These are phyloP conservation scores for Macroventuria anomochaeta DNA, from an alignment of 2,329 filamentous ascomycete species.

Conservation along the genomic window DNA sequence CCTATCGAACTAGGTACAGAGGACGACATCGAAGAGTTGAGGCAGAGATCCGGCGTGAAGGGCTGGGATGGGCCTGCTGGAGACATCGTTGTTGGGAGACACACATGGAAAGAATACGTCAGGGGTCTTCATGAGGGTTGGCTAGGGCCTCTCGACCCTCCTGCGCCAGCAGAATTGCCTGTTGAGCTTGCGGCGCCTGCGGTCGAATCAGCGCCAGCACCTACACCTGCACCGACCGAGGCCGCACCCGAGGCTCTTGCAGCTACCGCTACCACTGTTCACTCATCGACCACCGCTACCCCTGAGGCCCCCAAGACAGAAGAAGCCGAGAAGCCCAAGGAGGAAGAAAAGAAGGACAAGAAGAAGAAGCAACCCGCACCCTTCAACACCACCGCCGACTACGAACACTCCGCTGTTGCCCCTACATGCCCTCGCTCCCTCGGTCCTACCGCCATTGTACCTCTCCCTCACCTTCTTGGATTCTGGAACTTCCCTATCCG, in stretches of 20 bases:
- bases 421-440: slow-evolving; percentile 72
- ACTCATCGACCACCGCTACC: slow-evolving; percentile 25
- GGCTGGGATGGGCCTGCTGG: slow-evolving; percentile 78
- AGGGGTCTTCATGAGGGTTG: slow-evolving; percentile 94
- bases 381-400: slow-evolving; percentile 75
- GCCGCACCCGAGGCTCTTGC: slow-evolving; percentile 20
- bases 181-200: slow-evolving; percentile 29
- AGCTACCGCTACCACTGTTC: slow-evolving; percentile 18
- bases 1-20: slow-evolving; percentile 58
- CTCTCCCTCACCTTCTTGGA: slow-evolving; percentile 88
- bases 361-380: slow-evolving; percentile 69
- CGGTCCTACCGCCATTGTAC: slow-evolving; percentile 73
- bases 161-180: slow-evolving; percentile 43
- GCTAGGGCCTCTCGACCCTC: slow-evolving; percentile 80
- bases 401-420: slow-evolving; percentile 70
- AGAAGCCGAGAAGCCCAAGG: slow-evolving; percentile 42
- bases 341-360: slow-evolving; percentile 53
- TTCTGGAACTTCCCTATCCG: slow-evolving; percentile 89
- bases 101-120: slow-evolving; percentile 98
- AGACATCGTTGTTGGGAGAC: slow-evolving; percentile 86
- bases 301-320: slow-evolving; percentile 35
- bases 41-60: slow-evolving; percentile 69
- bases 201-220: slow-evolving; percentile 14
- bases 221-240: slow-evolving; percentile 17
- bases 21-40: slow-evolving; percentile 67